Base-by-base conservation (phyloP, 352 stramenopile species). In the Pythium angustatum region DNA sequence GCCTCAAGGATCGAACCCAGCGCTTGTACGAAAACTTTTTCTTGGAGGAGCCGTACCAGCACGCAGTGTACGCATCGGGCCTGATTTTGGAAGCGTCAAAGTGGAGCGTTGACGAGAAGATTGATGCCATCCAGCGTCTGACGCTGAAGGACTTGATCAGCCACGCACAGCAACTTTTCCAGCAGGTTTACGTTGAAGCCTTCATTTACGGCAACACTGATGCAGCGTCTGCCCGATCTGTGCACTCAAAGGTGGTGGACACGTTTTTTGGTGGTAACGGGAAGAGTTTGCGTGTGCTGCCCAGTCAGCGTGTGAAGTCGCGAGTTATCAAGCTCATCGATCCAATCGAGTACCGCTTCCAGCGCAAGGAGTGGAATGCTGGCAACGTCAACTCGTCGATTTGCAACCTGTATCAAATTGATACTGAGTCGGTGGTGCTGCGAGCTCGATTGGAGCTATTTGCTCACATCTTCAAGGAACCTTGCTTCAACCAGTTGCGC, bases 401-500 rank as follows among this genome's bases (percentile, higher is more conserved):
- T 24, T 88, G 88, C 69, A 71, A 79, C 12, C 62, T 91, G 7
- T 95, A 80, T 45, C 87, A 96, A 66, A 38, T 96, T 4, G 69
- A 76, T 27, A 67, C 67, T 7, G 83, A 94, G 40, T 71, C 68
- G 11, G 50, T 86, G n/a, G 50, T 51, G 28, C 62, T 77, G 1
- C 73, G 78, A 45, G 83, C 83, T 22, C 71, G 73, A 17, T 71
- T 91, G 27, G 76, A 90, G 51, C 78, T 98, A 12, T 81, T 97
- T 52, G 81, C 83, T n/a, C 88, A 96, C 55, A 73, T 97, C 14
- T 76, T 92, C 17, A 92, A 95, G 65, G 91, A 97, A 64, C 90
- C 88, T 12, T 93, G 82, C 61, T 98, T 97, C 72, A 91, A 97
- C 70, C 83, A 96, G 55, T 77, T 98, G n/a, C 87, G 92, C n/a